phyloP scores from a whole-genome alignment of 768 basidiomycete genomes.

The Daedaleopsis sinensis region DNA sequence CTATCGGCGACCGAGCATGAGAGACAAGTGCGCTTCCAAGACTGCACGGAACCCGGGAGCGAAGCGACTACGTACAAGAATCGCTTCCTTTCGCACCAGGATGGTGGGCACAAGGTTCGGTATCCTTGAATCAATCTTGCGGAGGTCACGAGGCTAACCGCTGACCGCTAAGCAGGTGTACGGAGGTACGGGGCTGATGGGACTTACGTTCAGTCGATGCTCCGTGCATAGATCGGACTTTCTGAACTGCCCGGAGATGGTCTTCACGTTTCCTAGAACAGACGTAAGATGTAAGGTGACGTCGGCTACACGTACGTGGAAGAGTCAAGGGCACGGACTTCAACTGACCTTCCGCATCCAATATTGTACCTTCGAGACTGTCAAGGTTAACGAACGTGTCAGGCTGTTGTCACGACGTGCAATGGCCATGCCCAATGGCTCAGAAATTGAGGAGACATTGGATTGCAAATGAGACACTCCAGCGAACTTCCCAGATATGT shows the following conservation, averaged over 20 bases:
- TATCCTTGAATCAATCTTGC: slow-evolving; percentile 93
- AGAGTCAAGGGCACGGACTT: not conserved
- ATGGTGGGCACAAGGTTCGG: slow-evolving; percentile 96
- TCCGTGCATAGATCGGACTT: slow-evolving; percentile 87
- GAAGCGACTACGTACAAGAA: slow-evolving; percentile 60
- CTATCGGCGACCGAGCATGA: slow-evolving; percentile 37
- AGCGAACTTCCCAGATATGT: too few relatives aligned
- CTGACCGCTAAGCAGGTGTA: slow-evolving; percentile 21
- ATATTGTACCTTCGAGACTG: slow-evolving; percentile 67
- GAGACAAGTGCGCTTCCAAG: not conserved
- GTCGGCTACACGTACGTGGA: not conserved
- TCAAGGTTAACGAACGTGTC: slow-evolving; percentile 24
- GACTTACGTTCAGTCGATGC: slow-evolving; percentile 85
- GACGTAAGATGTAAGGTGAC: slow-evolving; percentile 24
- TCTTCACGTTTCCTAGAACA: slow-evolving; percentile 75
- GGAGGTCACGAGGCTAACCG: slow-evolving; percentile 85
- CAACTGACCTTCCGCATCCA: slow-evolving; percentile 77
- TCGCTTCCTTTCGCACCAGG: slow-evolving; percentile 83
- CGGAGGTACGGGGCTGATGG: not conserved
- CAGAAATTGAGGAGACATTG: too few relatives aligned
- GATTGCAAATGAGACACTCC: too few relatives aligned
- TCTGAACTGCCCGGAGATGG: slow-evolving; percentile 87
- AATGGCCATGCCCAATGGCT: too few relatives aligned
- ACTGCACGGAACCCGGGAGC: not conserved
- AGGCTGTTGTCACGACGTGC: not conserved